Evolutionary conservation across 148 eudicot genomes (phyloP).

Genomic region (Beta vulgaris): DNA sequence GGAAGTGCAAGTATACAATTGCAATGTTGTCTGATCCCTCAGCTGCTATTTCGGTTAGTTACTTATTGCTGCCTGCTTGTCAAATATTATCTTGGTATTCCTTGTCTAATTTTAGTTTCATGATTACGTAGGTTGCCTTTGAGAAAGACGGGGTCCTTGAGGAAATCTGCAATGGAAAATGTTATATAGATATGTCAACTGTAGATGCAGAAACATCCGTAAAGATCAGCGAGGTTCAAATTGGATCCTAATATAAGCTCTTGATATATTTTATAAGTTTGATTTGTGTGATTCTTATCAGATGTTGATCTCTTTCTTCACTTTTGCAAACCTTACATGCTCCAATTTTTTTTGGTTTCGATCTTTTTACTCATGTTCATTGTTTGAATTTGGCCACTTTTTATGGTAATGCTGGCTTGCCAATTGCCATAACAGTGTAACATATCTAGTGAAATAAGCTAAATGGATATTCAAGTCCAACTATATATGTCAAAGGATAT

Average conservation of each 20-base stretch:
- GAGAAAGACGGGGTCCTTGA: slow-evolving; percentile 80
- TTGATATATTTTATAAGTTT: background rate
- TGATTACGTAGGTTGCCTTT: slow-evolving; percentile 64
- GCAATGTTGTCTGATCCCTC: slow-evolving; percentile 90
- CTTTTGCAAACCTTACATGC: background rate
- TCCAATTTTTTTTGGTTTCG: background rate
- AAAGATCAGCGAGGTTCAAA: slow-evolving; percentile 75
- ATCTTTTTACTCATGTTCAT: background rate
- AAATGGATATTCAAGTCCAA: background rate
- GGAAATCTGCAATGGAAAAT: slow-evolving; percentile 67
- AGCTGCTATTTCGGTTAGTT: slow-evolving; percentile 85
- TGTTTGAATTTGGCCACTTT: background rate
- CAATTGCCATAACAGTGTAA: background rate
- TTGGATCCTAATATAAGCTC: background rate
- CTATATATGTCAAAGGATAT: background rate
- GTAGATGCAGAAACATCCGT: slow-evolving; percentile 91
- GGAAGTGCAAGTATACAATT: slow-evolving; percentile 91
- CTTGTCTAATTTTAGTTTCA: background rate
- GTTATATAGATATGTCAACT: slow-evolving; percentile 97
- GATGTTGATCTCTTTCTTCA: background rate
- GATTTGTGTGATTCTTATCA: background rate
- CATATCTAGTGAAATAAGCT: background rate
- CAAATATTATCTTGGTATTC: background rate
- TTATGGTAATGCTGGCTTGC: background rate
- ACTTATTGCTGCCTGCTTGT: background rate